These are phyloP conservation scores for Populus simonii DNA, from an alignment of 345 rosid species.

Conservation along the genomic window DNA sequence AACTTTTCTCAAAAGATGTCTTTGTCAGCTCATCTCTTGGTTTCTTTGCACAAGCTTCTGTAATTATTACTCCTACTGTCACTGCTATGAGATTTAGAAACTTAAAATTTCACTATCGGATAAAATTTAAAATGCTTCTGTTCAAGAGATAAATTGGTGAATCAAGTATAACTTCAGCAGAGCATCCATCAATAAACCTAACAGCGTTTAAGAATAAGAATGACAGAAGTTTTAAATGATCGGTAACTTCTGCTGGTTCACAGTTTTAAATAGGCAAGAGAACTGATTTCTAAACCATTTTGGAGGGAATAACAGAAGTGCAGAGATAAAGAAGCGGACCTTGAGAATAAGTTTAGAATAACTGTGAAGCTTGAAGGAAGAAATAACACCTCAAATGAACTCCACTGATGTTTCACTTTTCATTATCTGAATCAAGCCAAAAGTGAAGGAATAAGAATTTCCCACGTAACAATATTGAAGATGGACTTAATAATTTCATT, in stretches of 20 bases:
- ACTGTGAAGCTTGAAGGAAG: neutral
- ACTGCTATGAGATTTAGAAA: neutral
- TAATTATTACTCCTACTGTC: neutral
- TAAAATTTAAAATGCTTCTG: neutral
- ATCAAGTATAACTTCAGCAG: neutral
- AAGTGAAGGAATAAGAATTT: neutral
- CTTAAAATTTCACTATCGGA: neutral
- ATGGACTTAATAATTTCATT: neutral
- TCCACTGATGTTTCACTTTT: neutral
- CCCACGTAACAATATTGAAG: neutral
- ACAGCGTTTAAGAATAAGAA: neutral
- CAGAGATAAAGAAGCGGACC: neutral
- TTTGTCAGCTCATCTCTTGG: neutral
- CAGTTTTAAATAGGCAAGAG: neutral
- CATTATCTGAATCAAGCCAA: neutral
- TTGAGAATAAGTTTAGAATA: neutral
- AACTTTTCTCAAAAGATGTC: neutral
- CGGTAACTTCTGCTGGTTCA: neutral
- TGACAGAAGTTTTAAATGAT: neutral
- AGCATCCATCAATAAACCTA: neutral
- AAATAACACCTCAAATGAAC: neutral
- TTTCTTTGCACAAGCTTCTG: neutral
- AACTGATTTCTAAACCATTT: neutral
- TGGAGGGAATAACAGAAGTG: neutral
- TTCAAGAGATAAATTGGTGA: neutral